These are phyloP conservation scores for Microsporum ferrugineum DNA, from an alignment of 2,329 filamentous ascomycete genomes.

Conservation along the genomic window DNA sequence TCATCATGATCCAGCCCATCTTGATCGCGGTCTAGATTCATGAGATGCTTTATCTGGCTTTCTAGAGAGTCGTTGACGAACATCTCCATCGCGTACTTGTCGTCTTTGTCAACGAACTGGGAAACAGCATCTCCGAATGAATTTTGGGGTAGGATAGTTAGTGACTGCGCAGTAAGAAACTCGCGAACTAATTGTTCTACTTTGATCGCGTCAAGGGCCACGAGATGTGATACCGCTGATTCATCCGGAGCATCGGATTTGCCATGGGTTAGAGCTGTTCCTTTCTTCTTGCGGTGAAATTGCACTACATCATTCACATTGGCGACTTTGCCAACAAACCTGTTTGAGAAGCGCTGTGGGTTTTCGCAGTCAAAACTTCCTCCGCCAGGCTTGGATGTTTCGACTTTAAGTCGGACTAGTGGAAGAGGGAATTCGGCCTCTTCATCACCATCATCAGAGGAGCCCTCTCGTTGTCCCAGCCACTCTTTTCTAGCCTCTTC, in stretches of 20 bases:
- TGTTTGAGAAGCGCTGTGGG: constrained; percentile 87
- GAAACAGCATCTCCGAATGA: constrained; percentile 86
- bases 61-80: constrained; percentile 64
- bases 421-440: constrained; percentile 60
- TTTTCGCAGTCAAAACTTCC: constrained; percentile 86
- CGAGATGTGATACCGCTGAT: constrained; percentile 48
- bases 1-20: constrained; percentile 59
- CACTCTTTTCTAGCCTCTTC: constrained; percentile 71
- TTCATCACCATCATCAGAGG: constrained; percentile 38
- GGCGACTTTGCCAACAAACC: constrained; percentile 80
- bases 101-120: constrained; percentile 89
- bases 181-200: constrained; percentile 83
- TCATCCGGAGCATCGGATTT: constrained; percentile 53
- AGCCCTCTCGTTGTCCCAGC: constrained; percentile 59
- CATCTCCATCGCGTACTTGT: constrained; percentile 79
- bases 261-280: constrained; percentile 29
- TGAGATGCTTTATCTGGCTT: constrained; percentile 58
- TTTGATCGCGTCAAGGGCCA: constrained; percentile 61
- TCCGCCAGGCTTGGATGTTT: constrained; percentile 74
- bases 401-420: constrained; percentile 78
- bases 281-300: constrained; percentile 80
- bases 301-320: constrained; percentile 90
- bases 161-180: constrained; percentile 72
- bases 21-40: constrained; percentile 55
- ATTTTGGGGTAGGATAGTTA: constrained; percentile 86